Base-by-base conservation (phyloP, 2,329 filamentous ascomycete species). In the Blastomyces gilchristii region DNA sequence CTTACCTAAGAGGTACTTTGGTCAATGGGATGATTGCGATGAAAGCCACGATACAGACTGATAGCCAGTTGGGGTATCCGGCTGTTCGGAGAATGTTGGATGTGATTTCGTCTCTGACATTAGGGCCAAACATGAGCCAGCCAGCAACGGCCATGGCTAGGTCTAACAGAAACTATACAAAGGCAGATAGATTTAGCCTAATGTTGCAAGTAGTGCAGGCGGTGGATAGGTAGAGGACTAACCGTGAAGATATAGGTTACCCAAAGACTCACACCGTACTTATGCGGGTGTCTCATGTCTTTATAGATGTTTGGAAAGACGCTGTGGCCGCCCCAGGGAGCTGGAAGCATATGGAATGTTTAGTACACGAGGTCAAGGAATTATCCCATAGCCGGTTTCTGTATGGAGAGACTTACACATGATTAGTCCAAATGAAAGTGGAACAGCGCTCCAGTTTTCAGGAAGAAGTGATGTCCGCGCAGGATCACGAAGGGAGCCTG, bases 11-110 rank as follows among this genome's bases (percentile, higher is more conserved):
- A 0, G 92, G 91, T n/a, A 97, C 86, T 76, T 99, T 99, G 45
- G 93, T 97, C 60, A 99, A 79, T 0, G 93, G 94, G 67, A 97
- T 96, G 72, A 97, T 91, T 71, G 88, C 88, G 68, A 97, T 89
- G 74, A 92, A 93, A 65, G 90, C 80, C 67, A 91, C 91, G 74
- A 97, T 88, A 68, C 93, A 80, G 57, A 93, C 77, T n/a, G 86
- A 90, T 50, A 96, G 76, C 0, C 79, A 81, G 14, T 83, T 78
- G 0, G 93, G 90, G 72, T 96, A 97, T 62, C 87, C 87, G 6
- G 82, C 76, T 0, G 85, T 88, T 61, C 83, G 80, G 67, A 97
- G 84, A 65, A 99, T 87, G 76, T 96, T 97, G 70, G 88, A 88
- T 0, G 94, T 97, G 72, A 97, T 87, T 74, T 95, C 91, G 67